Conservation (phyloP, 495 filamentous ascomycete genomes). For the Cryomyces antarcticus region DNA sequence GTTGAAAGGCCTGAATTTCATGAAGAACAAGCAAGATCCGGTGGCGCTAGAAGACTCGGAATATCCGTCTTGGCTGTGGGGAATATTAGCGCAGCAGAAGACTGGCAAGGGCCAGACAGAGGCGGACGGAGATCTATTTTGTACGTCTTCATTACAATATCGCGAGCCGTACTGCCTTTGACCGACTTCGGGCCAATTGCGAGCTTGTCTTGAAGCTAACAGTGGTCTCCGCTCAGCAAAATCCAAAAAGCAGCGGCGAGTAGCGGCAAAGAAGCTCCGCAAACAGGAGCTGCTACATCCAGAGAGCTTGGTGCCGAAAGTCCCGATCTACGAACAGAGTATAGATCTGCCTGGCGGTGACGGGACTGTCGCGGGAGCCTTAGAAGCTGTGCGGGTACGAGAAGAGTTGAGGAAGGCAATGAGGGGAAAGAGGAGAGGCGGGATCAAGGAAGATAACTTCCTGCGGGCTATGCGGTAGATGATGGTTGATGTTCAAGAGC, state of each 20-base stretch:
- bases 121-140: conserved; percentile 46
- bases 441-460: conserved; percentile 88
- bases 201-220: background rate
- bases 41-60: conserved; percentile 62
- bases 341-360: conserved; percentile 53
- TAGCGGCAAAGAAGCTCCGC: conserved; percentile 45
- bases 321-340: conserved; percentile 67
- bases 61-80: conserved; percentile 89
- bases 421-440: conserved; percentile 50
- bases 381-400: conserved; percentile 35
- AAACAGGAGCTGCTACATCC: conserved; percentile 42
- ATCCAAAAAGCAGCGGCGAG: conserved; percentile 52
- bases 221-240: conserved; percentile 32
- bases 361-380: conserved; percentile 32
- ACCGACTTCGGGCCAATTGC: background rate
- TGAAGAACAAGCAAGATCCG: conserved; percentile 55
- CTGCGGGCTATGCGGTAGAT: conserved; percentile 50
- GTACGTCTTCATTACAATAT: conserved; percentile 30
- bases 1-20: conserved; percentile 66
- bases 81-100: conserved; percentile 31
- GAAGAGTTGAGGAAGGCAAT: conserved; percentile 47
- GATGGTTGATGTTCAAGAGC: background rate
- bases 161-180: background rate
- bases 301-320: conserved; percentile 43
- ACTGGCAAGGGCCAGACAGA: conserved; percentile 11